Evolutionary conservation across 2,329 filamentous ascomycete genomes (phyloP).

Genomic region (Pseudocercospora crystallina): DNA sequence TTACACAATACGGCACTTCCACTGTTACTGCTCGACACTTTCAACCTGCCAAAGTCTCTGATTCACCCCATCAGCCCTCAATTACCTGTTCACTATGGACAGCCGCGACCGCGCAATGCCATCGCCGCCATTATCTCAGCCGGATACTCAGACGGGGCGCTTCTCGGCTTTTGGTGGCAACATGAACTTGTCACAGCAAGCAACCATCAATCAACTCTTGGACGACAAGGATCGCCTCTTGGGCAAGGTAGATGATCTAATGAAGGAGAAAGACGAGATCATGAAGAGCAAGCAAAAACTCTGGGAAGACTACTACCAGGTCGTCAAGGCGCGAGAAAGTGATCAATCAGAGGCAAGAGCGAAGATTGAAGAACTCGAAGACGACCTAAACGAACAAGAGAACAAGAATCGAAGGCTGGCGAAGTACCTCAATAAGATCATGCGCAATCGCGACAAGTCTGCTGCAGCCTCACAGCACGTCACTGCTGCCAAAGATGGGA

Average conservation of each 20-base stretch:
- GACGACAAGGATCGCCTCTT: conserved; percentile 7
- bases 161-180: neutral
- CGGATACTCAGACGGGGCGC: neutral
- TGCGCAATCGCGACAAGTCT: neutral
- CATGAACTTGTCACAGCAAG: neutral
- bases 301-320: conserved; percentile 6
- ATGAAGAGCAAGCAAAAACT: conserved; percentile 1
- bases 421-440: neutral
- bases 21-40: too few relatives aligned
- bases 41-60: too few relatives aligned
- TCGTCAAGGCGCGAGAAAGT: neutral
- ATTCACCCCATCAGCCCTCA: neutral
- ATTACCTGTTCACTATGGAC: neutral
- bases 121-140: conserved; percentile 3
- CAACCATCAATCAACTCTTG: neutral
- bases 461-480: neutral
- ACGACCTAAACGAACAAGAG: neutral
- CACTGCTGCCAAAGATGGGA: neutral
- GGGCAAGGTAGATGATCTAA: neutral
- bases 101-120: neutral
- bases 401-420: conserved; percentile 3
- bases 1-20: neutral
- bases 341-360: neutral
- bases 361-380: neutral
- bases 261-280: neutral